phyloP scores from a whole-genome alignment of 2,329 filamentous ascomycete genomes.

The Trichophyton verrucosum region DNA sequence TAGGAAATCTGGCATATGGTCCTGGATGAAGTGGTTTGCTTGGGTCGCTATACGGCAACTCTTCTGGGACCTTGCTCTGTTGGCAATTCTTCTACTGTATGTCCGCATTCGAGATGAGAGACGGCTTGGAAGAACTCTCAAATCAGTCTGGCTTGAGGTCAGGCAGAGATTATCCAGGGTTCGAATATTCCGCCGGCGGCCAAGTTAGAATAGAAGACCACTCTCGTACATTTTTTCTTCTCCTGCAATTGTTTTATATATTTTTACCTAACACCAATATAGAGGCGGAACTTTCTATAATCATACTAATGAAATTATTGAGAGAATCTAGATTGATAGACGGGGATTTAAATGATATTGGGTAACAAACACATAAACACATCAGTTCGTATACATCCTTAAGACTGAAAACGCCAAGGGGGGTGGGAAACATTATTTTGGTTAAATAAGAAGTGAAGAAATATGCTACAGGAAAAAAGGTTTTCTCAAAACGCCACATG shows the following conservation, averaged over 20 bases:
- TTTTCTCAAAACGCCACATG: neutral
- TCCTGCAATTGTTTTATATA: neutral
- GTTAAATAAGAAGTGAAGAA: neutral
- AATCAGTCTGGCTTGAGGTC: constrained; percentile 20
- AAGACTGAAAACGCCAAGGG: neutral
- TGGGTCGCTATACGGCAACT: constrained; percentile 63
- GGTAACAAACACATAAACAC: neutral
- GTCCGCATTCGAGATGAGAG: constrained; percentile 32
- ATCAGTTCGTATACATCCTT: neutral
- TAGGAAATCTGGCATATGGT: constrained; percentile 50
- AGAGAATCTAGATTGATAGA: neutral
- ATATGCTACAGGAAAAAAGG: neutral
- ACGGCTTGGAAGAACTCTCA: constrained; percentile 29
- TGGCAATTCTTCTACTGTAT: constrained; percentile 30
- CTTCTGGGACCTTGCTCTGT: constrained; percentile 52
- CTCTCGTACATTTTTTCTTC: neutral
- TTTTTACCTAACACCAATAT: neutral
- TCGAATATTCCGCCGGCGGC: constrained; percentile 16
- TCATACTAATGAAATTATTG: neutral
- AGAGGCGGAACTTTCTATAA: neutral
- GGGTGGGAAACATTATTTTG: neutral
- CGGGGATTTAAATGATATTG: neutral
- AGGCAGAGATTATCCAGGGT: constrained; percentile 23
- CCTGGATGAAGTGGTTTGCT: constrained; percentile 59
- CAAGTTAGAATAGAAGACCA: neutral